Percentiles rank a stretch among this genome's conserved stretches.
phyloP scores from a whole-genome alignment of 2,329 filamentous ascomycete species.

The Onygena corvina region DNA sequence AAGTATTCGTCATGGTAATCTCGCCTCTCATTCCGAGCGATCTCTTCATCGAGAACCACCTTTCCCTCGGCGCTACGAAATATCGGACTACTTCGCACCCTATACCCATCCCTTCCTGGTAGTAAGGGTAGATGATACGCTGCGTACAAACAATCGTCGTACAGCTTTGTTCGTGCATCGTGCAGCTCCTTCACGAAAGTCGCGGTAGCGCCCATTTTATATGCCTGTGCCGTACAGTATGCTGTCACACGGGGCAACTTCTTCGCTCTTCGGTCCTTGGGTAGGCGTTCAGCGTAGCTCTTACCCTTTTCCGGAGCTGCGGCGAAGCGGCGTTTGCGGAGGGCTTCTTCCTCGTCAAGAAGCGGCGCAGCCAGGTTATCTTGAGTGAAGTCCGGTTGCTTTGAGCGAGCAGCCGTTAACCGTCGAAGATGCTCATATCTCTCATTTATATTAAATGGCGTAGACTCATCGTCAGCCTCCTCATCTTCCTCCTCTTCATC shows the following conservation, averaged over 20 bases:
- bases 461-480: slow-evolving; percentile 16
- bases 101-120: slow-evolving; percentile 73
- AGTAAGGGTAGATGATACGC: slow-evolving; percentile 88
- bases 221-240: slow-evolving; percentile 90
- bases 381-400: slow-evolving; percentile 45
- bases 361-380: slow-evolving; percentile 42
- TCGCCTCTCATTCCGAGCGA: slow-evolving; percentile 79
- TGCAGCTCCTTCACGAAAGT: slow-evolving; percentile 80
- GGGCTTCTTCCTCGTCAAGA: slow-evolving; percentile 47
- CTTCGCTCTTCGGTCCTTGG: slow-evolving; percentile 75
- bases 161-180: slow-evolving; percentile 84
- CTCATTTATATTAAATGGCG: slow-evolving; percentile 15
- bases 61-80: slow-evolving; percentile 88
- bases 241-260: slow-evolving; percentile 84
- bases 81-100: slow-evolving; percentile 78
- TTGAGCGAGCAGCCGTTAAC: slow-evolving; percentile 24
- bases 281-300: slow-evolving; percentile 84
- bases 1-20: slow-evolving; percentile 89
- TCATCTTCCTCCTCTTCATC: slow-evolving; percentile 20
- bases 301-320: slow-evolving; percentile 49
- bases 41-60: slow-evolving; percentile 85
- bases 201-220: slow-evolving; percentile 78
- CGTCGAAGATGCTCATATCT: slow-evolving; percentile 27
- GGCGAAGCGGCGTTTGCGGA: slow-evolving; percentile 41
- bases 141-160: slow-evolving; percentile 93